Percentiles rank a stretch among this genome's conserved stretches.
Conservation (phyloP, 1,284 basidiomycete species). For the Sporisorium exsertum region DNA sequence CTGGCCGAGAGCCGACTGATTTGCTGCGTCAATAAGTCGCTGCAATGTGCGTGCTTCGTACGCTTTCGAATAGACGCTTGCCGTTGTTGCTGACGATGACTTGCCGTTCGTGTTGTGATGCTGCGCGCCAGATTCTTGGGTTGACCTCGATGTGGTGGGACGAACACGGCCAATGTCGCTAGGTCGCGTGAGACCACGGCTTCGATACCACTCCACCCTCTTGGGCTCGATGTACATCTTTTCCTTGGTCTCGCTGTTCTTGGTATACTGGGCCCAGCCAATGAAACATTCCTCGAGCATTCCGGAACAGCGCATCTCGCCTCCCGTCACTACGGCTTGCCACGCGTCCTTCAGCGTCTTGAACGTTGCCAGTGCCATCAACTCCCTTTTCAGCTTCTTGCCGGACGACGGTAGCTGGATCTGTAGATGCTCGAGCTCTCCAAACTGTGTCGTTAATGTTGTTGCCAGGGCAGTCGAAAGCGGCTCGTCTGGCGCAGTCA, state of each 20-base stretch:
- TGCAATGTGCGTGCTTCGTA: slow-evolving; percentile 36
- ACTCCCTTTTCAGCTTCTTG: slow-evolving; percentile 52
- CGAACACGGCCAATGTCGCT: slow-evolving; percentile 37
- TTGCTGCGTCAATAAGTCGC: slow-evolving; percentile 25
- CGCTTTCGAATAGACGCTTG: slow-evolving; percentile 27
- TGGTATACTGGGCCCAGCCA: slow-evolving; percentile 54
- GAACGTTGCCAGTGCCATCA: slow-evolving; percentile 56
- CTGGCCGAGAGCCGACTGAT: slow-evolving; percentile 10
- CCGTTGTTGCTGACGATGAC: neutral
- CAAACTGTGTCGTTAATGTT: slow-evolving; percentile 44
- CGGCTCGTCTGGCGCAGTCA: slow-evolving; percentile 11
- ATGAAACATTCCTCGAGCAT: slow-evolving; percentile 61
- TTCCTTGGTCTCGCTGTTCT: slow-evolving; percentile 20
- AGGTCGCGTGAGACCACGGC: slow-evolving; percentile 22
- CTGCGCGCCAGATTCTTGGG: neutral
- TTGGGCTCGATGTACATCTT: slow-evolving; percentile 41
- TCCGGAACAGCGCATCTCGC: slow-evolving; percentile 55
- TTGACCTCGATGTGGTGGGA: neutral
- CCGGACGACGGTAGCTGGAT: slow-evolving; percentile 35
- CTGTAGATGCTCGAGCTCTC: slow-evolving; percentile 45
- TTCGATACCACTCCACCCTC: slow-evolving; percentile 37
- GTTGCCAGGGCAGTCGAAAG: slow-evolving; percentile 45
- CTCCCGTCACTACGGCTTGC: slow-evolving; percentile 54
- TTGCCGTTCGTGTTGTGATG: neutral
- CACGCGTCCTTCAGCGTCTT: slow-evolving; percentile 50